Evolutionary conservation across 345 rosid species (phyloP).

Genomic region (Erysimum cheiranthoides): DNA sequence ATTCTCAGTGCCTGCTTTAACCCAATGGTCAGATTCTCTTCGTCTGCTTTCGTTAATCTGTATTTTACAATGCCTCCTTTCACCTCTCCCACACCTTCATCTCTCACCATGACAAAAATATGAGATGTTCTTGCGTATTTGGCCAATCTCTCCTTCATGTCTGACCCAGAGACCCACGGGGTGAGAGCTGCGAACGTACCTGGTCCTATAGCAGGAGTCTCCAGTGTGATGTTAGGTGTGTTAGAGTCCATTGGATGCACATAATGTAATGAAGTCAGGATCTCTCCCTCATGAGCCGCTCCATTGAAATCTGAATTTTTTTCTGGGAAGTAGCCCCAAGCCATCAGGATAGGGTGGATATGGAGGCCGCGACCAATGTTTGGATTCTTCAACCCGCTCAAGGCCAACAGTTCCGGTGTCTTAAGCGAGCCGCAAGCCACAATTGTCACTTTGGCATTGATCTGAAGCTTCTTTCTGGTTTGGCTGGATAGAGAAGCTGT

Average conservation of each 20-base stretch:
- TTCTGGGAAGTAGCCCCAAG: conserved; percentile 77
- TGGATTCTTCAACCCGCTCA: conserved; percentile 65
- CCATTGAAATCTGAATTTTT: conserved; percentile 46
- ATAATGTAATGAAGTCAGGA: conserved; percentile 64
- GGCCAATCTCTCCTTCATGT: conserved; percentile 60
- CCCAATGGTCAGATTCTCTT: conserved; percentile 66
- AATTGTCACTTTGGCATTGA: conserved; percentile 64
- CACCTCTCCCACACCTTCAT: conserved; percentile 43
- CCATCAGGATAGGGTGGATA: conserved; percentile 64
- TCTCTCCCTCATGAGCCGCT: conserved; percentile 62
- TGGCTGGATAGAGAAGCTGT: conserved; percentile 46
- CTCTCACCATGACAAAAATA: conserved; percentile 51
- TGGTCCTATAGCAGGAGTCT: conserved; percentile 69
- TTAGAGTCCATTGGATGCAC: conserved; percentile 52
- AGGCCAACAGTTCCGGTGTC: conserved; percentile 61
- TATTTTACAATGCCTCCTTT: conserved; percentile 47
- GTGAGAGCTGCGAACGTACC: conserved; percentile 55
- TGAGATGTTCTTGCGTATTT: conserved; percentile 60
- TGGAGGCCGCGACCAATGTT: conserved; percentile 69
- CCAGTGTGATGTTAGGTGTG: conserved; percentile 55
- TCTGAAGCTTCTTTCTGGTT: conserved; percentile 51
- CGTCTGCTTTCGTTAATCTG: conserved; percentile 50
- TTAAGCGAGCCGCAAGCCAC: conserved; percentile 70
- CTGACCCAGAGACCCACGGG: conserved; percentile 76
- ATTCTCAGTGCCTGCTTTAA: conserved; percentile 66